Evolutionary conservation across 495 filamentous ascomycete species (phyloP).

Genomic region (Lichina pygmaea): DNA sequence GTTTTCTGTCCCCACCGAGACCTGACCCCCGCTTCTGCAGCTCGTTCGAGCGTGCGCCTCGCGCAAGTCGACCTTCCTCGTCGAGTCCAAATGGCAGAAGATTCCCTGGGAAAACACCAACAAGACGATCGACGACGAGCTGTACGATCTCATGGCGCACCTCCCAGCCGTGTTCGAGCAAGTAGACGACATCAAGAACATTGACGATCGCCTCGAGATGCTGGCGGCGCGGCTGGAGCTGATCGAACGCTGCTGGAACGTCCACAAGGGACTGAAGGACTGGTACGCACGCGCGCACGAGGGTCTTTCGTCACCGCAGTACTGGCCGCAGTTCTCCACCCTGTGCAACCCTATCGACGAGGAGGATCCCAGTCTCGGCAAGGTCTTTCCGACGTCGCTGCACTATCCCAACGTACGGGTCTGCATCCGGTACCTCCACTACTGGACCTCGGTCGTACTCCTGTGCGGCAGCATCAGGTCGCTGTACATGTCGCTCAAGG

Average conservation of each 20-base stretch:
- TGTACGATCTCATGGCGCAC: background rate
- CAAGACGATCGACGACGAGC: background rate
- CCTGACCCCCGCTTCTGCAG: background rate
- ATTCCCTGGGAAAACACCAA: background rate
- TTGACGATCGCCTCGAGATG: background rate
- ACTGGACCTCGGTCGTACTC: background rate
- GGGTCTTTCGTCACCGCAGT: background rate
- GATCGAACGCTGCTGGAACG: background rate
- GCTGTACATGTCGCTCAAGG: background rate
- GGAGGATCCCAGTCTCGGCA: background rate
- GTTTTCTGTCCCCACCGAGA: too few relatives aligned
- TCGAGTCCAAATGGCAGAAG: background rate
- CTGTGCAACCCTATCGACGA: background rate
- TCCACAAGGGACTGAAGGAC: background rate
- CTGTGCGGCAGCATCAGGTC: background rate
- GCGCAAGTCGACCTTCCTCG: background rate
- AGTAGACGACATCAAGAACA: background rate
- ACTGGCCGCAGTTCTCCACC: background rate
- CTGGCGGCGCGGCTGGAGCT: background rate
- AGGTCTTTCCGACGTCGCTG: background rate
- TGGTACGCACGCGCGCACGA: background rate
- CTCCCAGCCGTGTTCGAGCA: background rate
- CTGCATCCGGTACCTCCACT: background rate
- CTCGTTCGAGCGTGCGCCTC: background rate
- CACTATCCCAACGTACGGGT: background rate